Evolutionary conservation across 495 filamentous ascomycete genomes (phyloP), one percentile per base, ranked within the genome.

Genomic region (Chaetomium tenue): DNA sequence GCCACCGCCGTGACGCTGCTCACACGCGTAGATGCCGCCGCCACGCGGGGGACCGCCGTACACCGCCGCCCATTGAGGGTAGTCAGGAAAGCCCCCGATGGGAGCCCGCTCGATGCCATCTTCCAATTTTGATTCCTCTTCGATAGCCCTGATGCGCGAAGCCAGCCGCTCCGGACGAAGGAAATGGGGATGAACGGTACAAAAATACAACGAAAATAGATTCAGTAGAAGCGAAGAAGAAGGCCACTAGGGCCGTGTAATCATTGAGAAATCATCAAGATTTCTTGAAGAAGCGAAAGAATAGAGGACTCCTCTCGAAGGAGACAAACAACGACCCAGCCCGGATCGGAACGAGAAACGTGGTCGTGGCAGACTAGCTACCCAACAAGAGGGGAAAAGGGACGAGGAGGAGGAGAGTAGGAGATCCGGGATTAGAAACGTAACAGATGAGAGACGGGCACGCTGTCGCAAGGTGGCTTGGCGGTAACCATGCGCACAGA

Each of bases 31-130:
- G 58, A 60, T 8, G 4, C 53, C 1, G 58, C 50, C n/a, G 39
- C 56, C 30, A 60, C 63, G 60, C 74, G 79, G 44, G 81, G 81
- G 58, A 80, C 67, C 39, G 77, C 77, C 66, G 81, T 82, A 69
- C 82, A 83, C 69, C 72, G 76, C 63, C 70, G 77, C 22, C 81
- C 80, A 23, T 74, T 57, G 54, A 82, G 75, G 16, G 72, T 78
- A 30, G 81, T 80, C 64, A 80, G 72, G 33, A 69, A 76, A n/a
- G 72, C 76, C 66, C 76, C 74, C 70, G 71, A 63, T 58, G 74
- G 77, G 71, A 76, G 73, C 55, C 65, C 70, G 44, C 66, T 60
- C 44, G 62, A 66, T 33, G 73, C 65, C 69, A 73, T 73, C 40
- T 74, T 71, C 72, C 71, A 16, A 71, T 70, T 56, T 57, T 56